These are phyloP conservation scores for Hydnum rufescens DNA, from an alignment of 768 basidiomycete species.

Conservation along the genomic window DNA sequence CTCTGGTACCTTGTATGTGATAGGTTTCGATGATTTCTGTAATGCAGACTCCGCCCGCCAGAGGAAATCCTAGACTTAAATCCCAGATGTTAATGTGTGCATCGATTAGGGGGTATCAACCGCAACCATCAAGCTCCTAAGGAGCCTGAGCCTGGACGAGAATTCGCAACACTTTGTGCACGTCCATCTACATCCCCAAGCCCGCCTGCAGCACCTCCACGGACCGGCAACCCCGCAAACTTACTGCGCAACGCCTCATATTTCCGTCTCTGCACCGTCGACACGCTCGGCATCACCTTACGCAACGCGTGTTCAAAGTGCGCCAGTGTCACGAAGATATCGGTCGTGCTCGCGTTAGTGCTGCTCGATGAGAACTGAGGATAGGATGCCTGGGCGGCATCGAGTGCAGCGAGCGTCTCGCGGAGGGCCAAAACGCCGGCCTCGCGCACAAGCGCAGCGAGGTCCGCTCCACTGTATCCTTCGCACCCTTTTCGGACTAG, in stretches of 20 bases:
- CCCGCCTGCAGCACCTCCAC: too few relatives aligned
- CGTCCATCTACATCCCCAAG: too few relatives aligned
- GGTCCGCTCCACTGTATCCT: slow-evolving; percentile 82
- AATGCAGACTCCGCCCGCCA: too few relatives aligned
- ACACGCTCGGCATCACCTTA: slow-evolving; percentile 79
- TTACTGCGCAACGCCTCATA: slow-evolving; percentile 67
- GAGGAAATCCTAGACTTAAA: too few relatives aligned
- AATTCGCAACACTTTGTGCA: too few relatives aligned
- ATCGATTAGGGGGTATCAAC: too few relatives aligned
- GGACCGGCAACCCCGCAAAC: slow-evolving; percentile 52
- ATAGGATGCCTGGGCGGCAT: slow-evolving; percentile 22
- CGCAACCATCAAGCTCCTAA: too few relatives aligned
- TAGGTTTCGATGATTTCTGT: too few relatives aligned
- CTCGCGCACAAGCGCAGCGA: slow-evolving; percentile 74
- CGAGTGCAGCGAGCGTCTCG: slow-evolving; percentile 19
- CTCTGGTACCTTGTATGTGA: too few relatives aligned
- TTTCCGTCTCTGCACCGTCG: slow-evolving; percentile 51
- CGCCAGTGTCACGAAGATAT: slow-evolving; percentile 30
- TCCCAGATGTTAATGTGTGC: too few relatives aligned
- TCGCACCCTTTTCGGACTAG: slow-evolving; percentile 29
- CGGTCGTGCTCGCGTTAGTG: not conserved
- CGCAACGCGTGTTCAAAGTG: slow-evolving; percentile 61
- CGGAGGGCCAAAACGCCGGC: slow-evolving; percentile 73
- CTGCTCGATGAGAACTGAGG: slow-evolving; percentile 4
- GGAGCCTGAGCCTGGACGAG: too few relatives aligned